Evolutionary conservation across 306 rosid species (phyloP), one percentile per base, ranked within the genome.

Genomic region (Cucurbita moschata): DNA sequence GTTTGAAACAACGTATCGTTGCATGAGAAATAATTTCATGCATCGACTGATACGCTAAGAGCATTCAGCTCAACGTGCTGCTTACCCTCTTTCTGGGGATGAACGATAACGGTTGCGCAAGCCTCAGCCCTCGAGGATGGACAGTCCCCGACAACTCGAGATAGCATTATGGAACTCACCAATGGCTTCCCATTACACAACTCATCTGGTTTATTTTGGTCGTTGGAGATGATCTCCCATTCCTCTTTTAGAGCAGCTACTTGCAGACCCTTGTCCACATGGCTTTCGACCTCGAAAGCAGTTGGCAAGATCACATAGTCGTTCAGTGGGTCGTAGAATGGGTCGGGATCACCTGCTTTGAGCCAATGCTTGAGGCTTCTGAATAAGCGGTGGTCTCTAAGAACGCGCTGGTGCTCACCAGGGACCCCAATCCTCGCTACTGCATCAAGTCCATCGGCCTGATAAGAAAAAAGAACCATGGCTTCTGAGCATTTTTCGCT

Each of bases 371-470:
- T 89, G 52, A 94, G 83, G 77, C 91, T 85, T 80, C 99, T 86
- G 77, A 94, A 94, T 35, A 94, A 80, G 67, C 91, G 99, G 76
- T 81, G 95, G 58, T 94, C 95, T 8, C 92, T 62, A 42, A 94
- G 92, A 82, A 94, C 88, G 39, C 99, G 90, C 37, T 93, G 85
- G 53, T 91, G 97, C 82, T 94, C 92, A 26, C 96, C 97, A 0
- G 95, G 96, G 50, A 94, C 83, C 76, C 97, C 99, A 78, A 94
- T 84, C 81, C 99, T 86, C 70, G 96, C 96, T 76, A 81, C 97
- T 19, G 99, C 99, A 47, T 88, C 49, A 4, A 94, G 90, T 50
- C 99, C 97, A 76, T 94, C 99, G 47, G 92, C 97, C 99, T 94
- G 90, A 80, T 72, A 64, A 26, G 60, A 21, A 49, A 75, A 54